Conservation (phyloP, 768 basidiomycete genomes). For the Rhodotorula sphaerocarpa region DNA sequence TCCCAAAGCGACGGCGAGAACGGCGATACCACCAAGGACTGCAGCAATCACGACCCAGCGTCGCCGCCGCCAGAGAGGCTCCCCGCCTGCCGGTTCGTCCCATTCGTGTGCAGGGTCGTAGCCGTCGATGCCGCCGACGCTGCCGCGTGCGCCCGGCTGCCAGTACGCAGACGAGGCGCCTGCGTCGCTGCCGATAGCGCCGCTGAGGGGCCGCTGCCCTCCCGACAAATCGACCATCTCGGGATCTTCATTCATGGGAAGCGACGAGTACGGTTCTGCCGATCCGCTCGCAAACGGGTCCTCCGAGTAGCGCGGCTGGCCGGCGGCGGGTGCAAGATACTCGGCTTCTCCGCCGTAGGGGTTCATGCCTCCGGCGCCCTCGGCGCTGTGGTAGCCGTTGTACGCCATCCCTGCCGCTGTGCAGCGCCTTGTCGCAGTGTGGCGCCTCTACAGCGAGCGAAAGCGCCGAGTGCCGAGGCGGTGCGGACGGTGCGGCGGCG, state of each 20-base stretch:
- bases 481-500: too few relatives aligned
- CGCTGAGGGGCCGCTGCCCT: background rate
- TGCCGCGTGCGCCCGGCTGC: conserved; percentile 8
- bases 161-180: conserved; percentile 16
- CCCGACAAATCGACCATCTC: conserved; percentile 17
- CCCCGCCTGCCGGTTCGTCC: conserved; percentile 9
- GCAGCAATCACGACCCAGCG: conserved; percentile 8
- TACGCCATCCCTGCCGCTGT: conserved; percentile 5
- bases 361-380: background rate
- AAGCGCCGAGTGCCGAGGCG: too few relatives aligned
- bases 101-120: conserved; percentile 1
- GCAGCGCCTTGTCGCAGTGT: too few relatives aligned
- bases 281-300: background rate
- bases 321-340: background rate
- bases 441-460: background rate
- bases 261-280: conserved; percentile 1
- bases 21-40: conserved; percentile 8
- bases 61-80: background rate
- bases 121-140: conserved; percentile 1
- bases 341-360: background rate
- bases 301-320: background rate
- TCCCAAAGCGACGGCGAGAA: conserved; percentile 17
- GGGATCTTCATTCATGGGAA: conserved; percentile 9
- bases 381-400: background rate
- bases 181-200: background rate